These are phyloP conservation scores for Cnidoscolus chayamansa DNA, from an alignment of 441 rosid genomes.

Conservation along the genomic window DNA sequence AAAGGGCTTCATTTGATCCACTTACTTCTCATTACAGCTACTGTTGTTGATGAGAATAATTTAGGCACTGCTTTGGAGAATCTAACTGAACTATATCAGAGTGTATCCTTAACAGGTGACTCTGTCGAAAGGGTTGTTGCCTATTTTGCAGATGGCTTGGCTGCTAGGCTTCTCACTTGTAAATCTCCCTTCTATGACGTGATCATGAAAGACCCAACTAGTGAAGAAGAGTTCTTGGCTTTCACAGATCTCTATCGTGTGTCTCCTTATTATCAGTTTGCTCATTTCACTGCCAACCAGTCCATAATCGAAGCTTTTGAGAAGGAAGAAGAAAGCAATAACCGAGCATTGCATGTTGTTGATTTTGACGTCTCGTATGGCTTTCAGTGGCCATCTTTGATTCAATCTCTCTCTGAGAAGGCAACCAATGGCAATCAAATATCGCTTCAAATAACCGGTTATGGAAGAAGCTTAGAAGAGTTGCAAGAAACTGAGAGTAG, in stretches of 20 bases:
- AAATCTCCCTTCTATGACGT: slow-evolving; percentile 57
- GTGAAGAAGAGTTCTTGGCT: slow-evolving; percentile 49
- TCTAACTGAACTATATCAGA: slow-evolving; percentile 43
- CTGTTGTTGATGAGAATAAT: slow-evolving; percentile 44
- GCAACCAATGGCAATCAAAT: slow-evolving; percentile 34
- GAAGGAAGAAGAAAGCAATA: slow-evolving; percentile 38
- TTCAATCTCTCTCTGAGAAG: slow-evolving; percentile 61
- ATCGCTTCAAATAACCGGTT: slow-evolving; percentile 46
- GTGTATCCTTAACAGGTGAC: slow-evolving; percentile 47
- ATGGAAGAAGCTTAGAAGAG: slow-evolving; percentile 42
- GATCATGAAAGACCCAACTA: slow-evolving; percentile 52
- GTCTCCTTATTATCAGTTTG: slow-evolving; percentile 65
- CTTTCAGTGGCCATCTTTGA: slow-evolving; percentile 68
- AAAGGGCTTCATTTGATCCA: slow-evolving; percentile 61
- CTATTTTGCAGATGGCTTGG: slow-evolving; percentile 52
- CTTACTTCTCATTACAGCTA: slow-evolving; percentile 49
- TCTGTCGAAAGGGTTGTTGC: slow-evolving; percentile 62
- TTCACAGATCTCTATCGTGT: slow-evolving; percentile 52
- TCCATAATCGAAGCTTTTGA: slow-evolving; percentile 54
- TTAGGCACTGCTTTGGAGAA: slow-evolving; percentile 30
- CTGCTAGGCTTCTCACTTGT: slow-evolving; percentile 45
- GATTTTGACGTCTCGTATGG: slow-evolving; percentile 61
- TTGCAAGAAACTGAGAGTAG: slow-evolving; percentile 54
- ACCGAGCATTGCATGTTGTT: slow-evolving; percentile 46
- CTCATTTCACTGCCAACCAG: slow-evolving; percentile 71